These are phyloP conservation scores for Ulmus americana DNA, from an alignment of 331 rosid species.

Conservation along the genomic window DNA sequence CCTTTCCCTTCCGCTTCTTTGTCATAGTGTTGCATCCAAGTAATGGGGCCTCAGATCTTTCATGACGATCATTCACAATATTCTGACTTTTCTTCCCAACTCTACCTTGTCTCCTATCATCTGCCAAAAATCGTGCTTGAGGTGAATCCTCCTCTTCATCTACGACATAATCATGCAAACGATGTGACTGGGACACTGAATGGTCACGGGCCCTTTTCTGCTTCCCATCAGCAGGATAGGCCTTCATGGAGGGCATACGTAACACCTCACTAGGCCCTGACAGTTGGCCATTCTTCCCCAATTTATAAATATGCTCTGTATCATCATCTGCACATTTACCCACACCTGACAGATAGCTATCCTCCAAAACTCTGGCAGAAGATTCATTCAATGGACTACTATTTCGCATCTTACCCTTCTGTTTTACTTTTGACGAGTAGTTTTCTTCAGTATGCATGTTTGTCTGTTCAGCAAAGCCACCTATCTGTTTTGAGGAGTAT, in stretches of 20 bases:
- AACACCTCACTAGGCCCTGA: slow-evolving; percentile 40
- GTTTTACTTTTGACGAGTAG: slow-evolving; percentile 52
- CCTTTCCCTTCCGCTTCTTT: slow-evolving; percentile 70
- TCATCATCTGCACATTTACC: slow-evolving; percentile 43
- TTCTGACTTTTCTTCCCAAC: slow-evolving; percentile 46
- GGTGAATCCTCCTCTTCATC: slow-evolving; percentile 52
- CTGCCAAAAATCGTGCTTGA: slow-evolving; percentile 35
- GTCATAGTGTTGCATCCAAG: slow-evolving; percentile 51
- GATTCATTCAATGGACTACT: slow-evolving; percentile 36
- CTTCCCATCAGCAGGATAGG: slow-evolving; percentile 39
- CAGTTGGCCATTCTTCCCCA: slow-evolving; percentile 47
- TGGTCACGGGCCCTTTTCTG: slow-evolving; percentile 48
- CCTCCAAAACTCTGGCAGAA: slow-evolving; percentile 43
- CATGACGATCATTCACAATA: slow-evolving; percentile 32
- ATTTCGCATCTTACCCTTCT: slow-evolving; percentile 59
- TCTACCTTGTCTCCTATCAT: slow-evolving; percentile 46
- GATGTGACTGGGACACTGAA: slow-evolving; percentile 35
- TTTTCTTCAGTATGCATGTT: slow-evolving; percentile 38
- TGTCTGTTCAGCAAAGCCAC: slow-evolving; percentile 42
- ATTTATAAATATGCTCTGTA: slow-evolving; percentile 32
- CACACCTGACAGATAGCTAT: slow-evolving; percentile 34
- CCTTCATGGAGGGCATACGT: slow-evolving; percentile 36
- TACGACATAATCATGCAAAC: slow-evolving; percentile 37
- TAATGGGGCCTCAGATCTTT: slow-evolving; percentile 61
- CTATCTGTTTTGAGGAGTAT: slow-evolving; percentile 39